Evolutionary conservation across 805 yeast species (phyloP).

Genomic region (Saccharomycopsis sp.): DNA sequence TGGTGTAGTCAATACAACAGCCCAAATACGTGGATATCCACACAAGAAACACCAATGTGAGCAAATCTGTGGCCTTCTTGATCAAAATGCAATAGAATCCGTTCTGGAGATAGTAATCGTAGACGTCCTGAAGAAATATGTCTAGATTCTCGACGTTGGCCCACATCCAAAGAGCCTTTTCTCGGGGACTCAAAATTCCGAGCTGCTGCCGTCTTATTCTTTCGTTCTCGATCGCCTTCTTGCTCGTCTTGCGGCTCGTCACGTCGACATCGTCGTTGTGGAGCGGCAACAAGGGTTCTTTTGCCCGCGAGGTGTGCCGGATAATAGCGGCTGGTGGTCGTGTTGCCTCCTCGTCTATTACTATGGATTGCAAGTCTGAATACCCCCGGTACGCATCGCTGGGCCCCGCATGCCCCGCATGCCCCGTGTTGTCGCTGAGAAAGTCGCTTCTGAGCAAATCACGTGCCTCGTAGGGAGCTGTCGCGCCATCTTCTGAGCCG

Average conservation of each 20-base stretch:
- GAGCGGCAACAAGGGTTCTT: background rate
- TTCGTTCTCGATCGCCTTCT: constrained; percentile 22
- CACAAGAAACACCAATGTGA: constrained; percentile 74
- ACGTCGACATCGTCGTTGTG: background rate
- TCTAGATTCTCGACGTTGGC: constrained; percentile 93
- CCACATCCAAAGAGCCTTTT: constrained; percentile 91
- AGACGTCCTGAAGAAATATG: constrained; percentile 74
- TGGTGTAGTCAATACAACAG: constrained; percentile 69
- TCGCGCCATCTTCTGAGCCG: background rate
- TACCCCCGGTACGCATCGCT: background rate
- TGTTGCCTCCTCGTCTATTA: background rate
- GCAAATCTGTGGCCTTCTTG: constrained; percentile 56
- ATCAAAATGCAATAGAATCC: constrained; percentile 78
- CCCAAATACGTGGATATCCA: constrained; percentile 71
- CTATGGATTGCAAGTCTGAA: background rate
- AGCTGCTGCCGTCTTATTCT: constrained; percentile 26
- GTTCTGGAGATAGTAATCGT: constrained; percentile 76
- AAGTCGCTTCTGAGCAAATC: background rate
- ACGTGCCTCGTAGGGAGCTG: background rate
- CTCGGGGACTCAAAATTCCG: constrained; percentile 51
- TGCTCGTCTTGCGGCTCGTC: background rate
- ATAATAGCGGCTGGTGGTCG: background rate
- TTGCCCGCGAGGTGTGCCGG: background rate
- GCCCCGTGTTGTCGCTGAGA: background rate
- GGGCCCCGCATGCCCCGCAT: too few species aligned